Conservation (phyloP, 352 stramenopile species). For the Pythium guiyangense region DNA sequence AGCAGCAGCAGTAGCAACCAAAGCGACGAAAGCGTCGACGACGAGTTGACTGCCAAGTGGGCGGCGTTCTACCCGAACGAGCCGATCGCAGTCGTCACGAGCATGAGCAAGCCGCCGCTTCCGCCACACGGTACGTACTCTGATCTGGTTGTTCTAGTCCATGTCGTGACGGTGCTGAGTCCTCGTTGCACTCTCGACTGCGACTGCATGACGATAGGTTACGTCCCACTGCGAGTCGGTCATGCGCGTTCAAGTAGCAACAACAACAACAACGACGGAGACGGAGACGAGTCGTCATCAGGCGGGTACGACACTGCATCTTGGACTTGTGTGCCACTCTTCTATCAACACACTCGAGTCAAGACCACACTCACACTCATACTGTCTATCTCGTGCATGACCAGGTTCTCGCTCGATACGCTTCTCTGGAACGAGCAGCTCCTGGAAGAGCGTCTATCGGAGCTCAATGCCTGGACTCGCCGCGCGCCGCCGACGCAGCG, state of each 20-base stretch:
- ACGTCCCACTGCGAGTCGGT: slow-evolving; percentile 53
- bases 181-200: neutral
- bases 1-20: slow-evolving; percentile 5
- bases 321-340: neutral
- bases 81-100: slow-evolving; percentile 54
- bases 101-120: slow-evolving; percentile 37
- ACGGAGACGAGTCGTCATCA: slow-evolving; percentile 20
- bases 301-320: slow-evolving; percentile 20
- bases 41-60: slow-evolving; percentile 39
- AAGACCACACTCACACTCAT: neutral
- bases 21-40: slow-evolving; percentile 4
- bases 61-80: slow-evolving; percentile 47
- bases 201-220: slow-evolving; percentile 26
- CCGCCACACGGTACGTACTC: slow-evolving; percentile 37
- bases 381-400: neutral
- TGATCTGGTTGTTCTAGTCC: neutral
- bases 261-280: slow-evolving; percentile 8
- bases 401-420: slow-evolving; percentile 69
- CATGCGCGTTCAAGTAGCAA: slow-evolving; percentile 17
- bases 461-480: slow-evolving; percentile 61
- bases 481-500: slow-evolving; percentile 41
- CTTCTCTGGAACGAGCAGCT: slow-evolving; percentile 62
- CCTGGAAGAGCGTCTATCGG: slow-evolving; percentile 55
- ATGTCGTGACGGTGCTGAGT: neutral
- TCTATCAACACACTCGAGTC: no score